These are phyloP conservation scores for Mycosphaerella sp. DNA, from an alignment of 2,329 filamentous ascomycete genomes.

Conservation along the genomic window DNA sequence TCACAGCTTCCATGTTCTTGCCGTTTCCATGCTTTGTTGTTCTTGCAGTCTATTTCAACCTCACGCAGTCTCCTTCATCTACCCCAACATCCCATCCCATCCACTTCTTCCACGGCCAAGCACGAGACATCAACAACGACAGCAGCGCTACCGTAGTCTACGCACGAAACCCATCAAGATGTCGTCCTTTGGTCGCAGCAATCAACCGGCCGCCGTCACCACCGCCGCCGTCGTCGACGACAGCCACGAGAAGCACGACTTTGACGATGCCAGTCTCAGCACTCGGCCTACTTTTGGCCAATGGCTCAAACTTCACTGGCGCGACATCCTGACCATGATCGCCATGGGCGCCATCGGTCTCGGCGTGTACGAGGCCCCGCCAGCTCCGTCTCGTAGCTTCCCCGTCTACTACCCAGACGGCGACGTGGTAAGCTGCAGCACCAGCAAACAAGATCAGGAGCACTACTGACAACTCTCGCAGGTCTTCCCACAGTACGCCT, in stretches of 20 bases:
- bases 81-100: not conserved
- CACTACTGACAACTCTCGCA: not conserved
- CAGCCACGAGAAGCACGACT: slow-evolving; percentile 3
- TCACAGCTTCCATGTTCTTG: no score
- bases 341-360: slow-evolving; percentile 6
- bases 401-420: slow-evolving; percentile 2
- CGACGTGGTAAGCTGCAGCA: slow-evolving; percentile 2
- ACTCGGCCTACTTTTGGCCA: slow-evolving; percentile 57
- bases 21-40: no score
- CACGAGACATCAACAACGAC: not conserved
- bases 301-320: slow-evolving; percentile 61
- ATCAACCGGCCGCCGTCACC: slow-evolving; percentile 32
- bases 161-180: not conserved
- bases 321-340: slow-evolving; percentile 62
- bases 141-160: not conserved
- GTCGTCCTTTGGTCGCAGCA: slow-evolving; percentile 36
- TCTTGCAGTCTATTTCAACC: no score
- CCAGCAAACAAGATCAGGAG: not conserved
- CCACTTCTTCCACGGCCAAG: not conserved
- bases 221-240: slow-evolving; percentile 29
- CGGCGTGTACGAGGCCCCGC: slow-evolving; percentile 6
- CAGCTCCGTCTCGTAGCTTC: slow-evolving; percentile 4
- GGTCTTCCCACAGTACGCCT: slow-evolving; percentile 7
- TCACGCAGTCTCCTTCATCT: not conserved
- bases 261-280: slow-evolving; percentile 2